Evolutionary conservation across 305 asterid species (phyloP).

Genomic region (Coffea humblotiana): DNA sequence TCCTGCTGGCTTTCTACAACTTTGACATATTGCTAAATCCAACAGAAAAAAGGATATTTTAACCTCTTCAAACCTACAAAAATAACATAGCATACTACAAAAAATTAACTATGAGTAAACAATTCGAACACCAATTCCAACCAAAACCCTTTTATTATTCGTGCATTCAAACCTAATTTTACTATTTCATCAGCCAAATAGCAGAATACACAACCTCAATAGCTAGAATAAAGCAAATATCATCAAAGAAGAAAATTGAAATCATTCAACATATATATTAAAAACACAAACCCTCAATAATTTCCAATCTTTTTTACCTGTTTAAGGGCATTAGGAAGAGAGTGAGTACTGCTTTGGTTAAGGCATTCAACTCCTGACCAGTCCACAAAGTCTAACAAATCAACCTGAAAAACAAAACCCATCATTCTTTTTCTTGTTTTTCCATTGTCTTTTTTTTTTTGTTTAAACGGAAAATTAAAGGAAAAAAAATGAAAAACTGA

Average conservation of each 20-base stretch:
- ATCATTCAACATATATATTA: neutral
- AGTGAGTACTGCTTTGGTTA: constrained; percentile 58
- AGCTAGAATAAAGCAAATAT: neutral
- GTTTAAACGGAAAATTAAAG: neutral
- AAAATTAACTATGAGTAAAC: neutral
- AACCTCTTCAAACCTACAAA: neutral
- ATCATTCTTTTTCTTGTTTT: neutral
- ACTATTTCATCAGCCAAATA: neutral
- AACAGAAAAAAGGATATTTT: no score
- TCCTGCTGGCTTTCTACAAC: neutral
- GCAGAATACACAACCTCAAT: neutral
- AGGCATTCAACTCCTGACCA: constrained; percentile 96
- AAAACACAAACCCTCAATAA: neutral
- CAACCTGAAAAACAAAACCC: constrained; percentile 48
- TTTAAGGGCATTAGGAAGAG: constrained; percentile 81
- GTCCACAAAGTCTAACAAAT: constrained; percentile 77
- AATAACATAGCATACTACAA: neutral
- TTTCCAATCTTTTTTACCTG: constrained; percentile 43
- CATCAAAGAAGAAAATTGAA: neutral
- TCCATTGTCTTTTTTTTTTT: neutral
- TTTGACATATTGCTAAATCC: neutral
- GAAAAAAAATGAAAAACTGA: neutral
- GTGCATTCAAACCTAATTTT: neutral
- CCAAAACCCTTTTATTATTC: neutral
- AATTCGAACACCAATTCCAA: neutral